Conservation (phyloP, 208 protist genomes). For the Trypanosoma congolense region DNA sequence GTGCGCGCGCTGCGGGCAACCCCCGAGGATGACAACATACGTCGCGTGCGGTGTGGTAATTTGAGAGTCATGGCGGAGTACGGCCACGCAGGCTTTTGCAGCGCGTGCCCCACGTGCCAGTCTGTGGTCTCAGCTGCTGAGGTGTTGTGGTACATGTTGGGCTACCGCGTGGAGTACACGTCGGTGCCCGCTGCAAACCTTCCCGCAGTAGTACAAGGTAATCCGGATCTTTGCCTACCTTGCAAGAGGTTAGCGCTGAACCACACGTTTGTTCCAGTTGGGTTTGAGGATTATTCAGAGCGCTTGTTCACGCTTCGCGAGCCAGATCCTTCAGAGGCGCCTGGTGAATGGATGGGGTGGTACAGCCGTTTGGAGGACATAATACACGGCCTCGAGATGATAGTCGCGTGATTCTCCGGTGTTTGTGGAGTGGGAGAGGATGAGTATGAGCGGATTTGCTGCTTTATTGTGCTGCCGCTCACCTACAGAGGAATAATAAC, state of each 20-base stretch:
- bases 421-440: too few relatives aligned
- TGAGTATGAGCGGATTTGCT: too few relatives aligned
- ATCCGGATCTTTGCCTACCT: slow-evolving; percentile 33
- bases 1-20: slow-evolving; percentile 44
- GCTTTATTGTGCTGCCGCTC: too few relatives aligned
- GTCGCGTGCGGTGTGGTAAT: slow-evolving; percentile 73
- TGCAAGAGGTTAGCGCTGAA: slow-evolving; percentile 41
- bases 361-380: slow-evolving; percentile 45
- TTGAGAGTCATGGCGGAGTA: slow-evolving; percentile 56
- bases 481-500: too few relatives aligned
- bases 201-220: slow-evolving; percentile 15
- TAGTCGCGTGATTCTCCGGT: too few relatives aligned
- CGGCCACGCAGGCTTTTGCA: slow-evolving; percentile 52
- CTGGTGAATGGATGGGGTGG: slow-evolving; percentile 79
- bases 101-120: slow-evolving; percentile 22
- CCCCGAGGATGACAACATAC: slow-evolving; percentile 76
- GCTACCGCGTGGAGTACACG: slow-evolving; percentile 72
- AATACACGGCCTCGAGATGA: slow-evolving; percentile 20
- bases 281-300: slow-evolving; percentile 79
- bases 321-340: slow-evolving; percentile 46
- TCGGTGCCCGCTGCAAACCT: slow-evolving; percentile 22
- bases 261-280: slow-evolving; percentile 46
- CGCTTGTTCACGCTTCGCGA: slow-evolving; percentile 68
- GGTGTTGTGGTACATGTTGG: slow-evolving; percentile 56
- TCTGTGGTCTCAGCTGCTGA: slow-evolving; percentile 29